Percentiles rank a stretch among this genome's conserved stretches.
Evolutionary conservation across 2,329 filamentous ascomycete genomes (phyloP).

Genomic region (Diplodia corticola): DNA sequence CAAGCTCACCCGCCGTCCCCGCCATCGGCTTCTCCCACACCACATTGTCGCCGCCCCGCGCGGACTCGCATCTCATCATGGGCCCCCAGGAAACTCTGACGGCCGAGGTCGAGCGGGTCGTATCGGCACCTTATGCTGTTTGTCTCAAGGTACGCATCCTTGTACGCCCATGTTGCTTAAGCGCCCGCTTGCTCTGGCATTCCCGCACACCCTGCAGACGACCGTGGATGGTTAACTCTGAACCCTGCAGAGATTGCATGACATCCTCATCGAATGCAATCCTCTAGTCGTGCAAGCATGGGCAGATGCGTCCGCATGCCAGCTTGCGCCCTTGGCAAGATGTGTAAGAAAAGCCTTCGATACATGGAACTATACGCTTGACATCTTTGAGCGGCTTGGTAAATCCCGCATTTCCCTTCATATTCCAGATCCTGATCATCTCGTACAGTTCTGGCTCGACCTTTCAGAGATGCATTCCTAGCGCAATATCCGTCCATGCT

Average conservation of each 20-base stretch:
- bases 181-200: background rate
- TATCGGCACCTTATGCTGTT: constrained; percentile 52
- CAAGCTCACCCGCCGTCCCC: constrained; percentile 1
- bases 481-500: constrained; percentile 35
- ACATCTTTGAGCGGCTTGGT: constrained; percentile 54
- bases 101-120: constrained; percentile 48
- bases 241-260: constrained; percentile 37
- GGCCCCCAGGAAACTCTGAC: constrained; percentile 31
- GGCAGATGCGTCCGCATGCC: constrained; percentile 51
- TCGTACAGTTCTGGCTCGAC: background rate
- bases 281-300: constrained; percentile 45
- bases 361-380: constrained; percentile 53
- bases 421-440: background rate
- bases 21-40: background rate
- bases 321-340: constrained; percentile 29
- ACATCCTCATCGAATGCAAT: constrained; percentile 37
- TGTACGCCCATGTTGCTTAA: constrained; percentile 29
- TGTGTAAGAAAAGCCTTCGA: constrained; percentile 52
- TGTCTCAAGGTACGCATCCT: constrained; percentile 47
- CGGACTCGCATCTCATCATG: constrained; percentile 15
- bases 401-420: constrained; percentile 17
- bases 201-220: background rate
- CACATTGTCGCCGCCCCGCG: background rate
- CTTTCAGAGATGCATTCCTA: constrained; percentile 35
- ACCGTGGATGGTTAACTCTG: background rate